Percentiles rank a stretch among this genome's conserved stretches.
phyloP scores from a whole-genome alignment of 345 rosid species.

The Turritis glabra region DNA sequence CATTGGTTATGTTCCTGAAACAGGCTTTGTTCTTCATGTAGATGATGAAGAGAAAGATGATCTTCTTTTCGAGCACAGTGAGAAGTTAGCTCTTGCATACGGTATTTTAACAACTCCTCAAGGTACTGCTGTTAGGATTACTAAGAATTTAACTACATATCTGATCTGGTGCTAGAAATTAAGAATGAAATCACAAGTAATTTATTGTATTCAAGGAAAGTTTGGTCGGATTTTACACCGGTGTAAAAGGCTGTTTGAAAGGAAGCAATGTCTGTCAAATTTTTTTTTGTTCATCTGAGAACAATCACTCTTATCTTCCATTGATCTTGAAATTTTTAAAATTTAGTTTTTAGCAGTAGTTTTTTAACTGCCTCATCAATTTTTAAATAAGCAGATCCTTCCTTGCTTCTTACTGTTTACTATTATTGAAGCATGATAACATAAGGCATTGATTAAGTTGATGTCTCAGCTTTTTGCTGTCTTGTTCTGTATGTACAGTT shows the following conservation, averaged over 20 bases:
- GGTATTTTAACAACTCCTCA: constrained; percentile 61
- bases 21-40: constrained; percentile 81
- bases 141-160: constrained; percentile 85
- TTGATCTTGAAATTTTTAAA: too few relatives aligned
- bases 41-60: constrained; percentile 89
- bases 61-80: constrained; percentile 75
- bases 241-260: too few relatives aligned
- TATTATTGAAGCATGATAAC: background rate
- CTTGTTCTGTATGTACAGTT: constrained; percentile 2
- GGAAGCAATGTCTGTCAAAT: too few relatives aligned
- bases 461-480: background rate
- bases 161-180: too few relatives aligned
- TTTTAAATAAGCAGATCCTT: too few relatives aligned
- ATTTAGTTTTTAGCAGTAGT: too few relatives aligned
- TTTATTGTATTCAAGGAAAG: too few relatives aligned
- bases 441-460: background rate
- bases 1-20: constrained; percentile 80
- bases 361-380: too few relatives aligned
- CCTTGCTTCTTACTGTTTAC: background rate
- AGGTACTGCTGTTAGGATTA: constrained; percentile 64
- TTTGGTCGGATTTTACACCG: too few relatives aligned
- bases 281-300: too few relatives aligned
- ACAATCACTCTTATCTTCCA: too few relatives aligned
- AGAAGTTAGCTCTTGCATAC: constrained; percentile 85
- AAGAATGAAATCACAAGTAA: too few relatives aligned